These are phyloP conservation scores for Oryza nivara DNA, from an alignment of 176 grass and related monocot genomes.

Conservation along the genomic window DNA sequence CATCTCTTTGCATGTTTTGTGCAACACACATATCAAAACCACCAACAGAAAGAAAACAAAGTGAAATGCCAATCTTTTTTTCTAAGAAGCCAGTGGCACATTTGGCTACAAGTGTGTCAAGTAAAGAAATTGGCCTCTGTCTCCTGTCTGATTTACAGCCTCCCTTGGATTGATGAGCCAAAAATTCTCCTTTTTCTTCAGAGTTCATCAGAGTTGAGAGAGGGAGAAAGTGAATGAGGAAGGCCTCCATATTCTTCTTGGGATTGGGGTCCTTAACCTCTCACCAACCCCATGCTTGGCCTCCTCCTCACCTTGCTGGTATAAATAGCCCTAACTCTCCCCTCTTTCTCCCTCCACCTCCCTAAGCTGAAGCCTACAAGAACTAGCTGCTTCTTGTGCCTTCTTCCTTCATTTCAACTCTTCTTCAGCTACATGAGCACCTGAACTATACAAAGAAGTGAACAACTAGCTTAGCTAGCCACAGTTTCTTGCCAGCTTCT, in stretches of 20 bases:
- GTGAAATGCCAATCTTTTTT: background rate
- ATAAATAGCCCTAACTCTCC: constrained; percentile 59
- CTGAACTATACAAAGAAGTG: background rate
- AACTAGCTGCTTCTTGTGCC: background rate
- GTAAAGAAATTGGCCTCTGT: constrained; percentile 49
- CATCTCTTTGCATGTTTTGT: constrained; percentile 29
- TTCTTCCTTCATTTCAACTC: background rate
- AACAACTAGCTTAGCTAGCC: background rate
- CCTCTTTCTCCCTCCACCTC: constrained; percentile 38
- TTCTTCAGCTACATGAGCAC: background rate
- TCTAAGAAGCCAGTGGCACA: constrained; percentile 31
- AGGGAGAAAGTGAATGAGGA: constrained; percentile 13
- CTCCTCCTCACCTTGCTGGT: constrained; percentile 32
- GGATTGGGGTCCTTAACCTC: constrained; percentile 79
- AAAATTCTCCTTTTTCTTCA: constrained; percentile 49
- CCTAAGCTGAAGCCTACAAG: background rate
- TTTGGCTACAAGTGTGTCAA: constrained; percentile 42
- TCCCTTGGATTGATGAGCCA: constrained; percentile 52
- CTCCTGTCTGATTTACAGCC: constrained; percentile 53
- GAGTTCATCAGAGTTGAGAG: constrained; percentile 23
- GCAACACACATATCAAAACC: constrained; percentile 21
- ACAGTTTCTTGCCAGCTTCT: background rate
- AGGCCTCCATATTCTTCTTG: constrained; percentile 82
- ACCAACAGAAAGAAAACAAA: constrained; percentile 22
- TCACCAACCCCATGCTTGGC: constrained; percentile 45